Base-by-base conservation (phyloP, 345 rosid species). In the Murraya paniculata region DNA sequence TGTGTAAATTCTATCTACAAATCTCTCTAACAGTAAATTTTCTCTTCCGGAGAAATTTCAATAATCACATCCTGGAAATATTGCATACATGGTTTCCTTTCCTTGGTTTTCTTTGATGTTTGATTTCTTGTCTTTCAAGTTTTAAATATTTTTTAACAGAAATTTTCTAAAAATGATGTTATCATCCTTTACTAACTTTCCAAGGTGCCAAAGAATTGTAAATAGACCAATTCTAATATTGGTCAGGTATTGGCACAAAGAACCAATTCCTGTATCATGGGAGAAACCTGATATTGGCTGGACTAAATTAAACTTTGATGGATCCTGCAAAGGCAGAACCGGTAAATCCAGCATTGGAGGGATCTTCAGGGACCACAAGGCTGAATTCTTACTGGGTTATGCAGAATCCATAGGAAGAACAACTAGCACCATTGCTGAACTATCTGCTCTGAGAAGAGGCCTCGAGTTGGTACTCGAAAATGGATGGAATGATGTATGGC, bases 281-380 rank as follows among this genome's bases (percentile, higher is more conserved):
- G 76, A 85, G 79, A 93, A 82, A 72, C 98, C 97, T 0, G 24
- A 85, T 72, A 71, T 50, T 2, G 95, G 98, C 2, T 91, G 98
- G 94, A 95, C 92, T 14, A 95, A 95, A 72, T 78, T 93, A 18
- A 95, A 95, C 91, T 93, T 88, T 6, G 98, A 95, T 59, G 98
- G 98, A 9, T 93, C 98, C 0, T 87, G 84, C 77, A 85, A 81
- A 80, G 88, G 87, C 30, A 81, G 80, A 58, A 74, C 79, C 14
- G 84, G 94, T 21, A 84, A 85, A 73, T 89, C 88, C 61, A 95
- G 98, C 90, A 91, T 93, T 30, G 97, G 97, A 11, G 98, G 98
- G 6, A 86, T 95, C 7, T 89, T 95, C 68, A 85, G 97, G 81
- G 88, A 93, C 87, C 93, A 91, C 80, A 87, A 87, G 65, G 98